A percentile compares a stretch with the other conserved stretches of the same genome.
Conservation (phyloP, 2,329 filamentous ascomycete species). For the Metarhizium rileyi region DNA sequence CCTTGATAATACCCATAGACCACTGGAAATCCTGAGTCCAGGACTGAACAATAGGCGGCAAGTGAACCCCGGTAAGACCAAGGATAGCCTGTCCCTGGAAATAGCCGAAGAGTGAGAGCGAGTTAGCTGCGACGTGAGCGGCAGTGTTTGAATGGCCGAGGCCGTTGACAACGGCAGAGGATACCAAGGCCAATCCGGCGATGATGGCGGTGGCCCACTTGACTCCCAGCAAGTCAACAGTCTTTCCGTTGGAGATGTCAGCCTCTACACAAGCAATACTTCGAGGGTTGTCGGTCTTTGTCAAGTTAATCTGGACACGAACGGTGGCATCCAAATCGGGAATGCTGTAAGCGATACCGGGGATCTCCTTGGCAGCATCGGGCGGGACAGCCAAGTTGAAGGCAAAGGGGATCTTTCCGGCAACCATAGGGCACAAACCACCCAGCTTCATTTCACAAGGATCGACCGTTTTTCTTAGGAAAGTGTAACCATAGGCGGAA, state of each 20-base stretch:
- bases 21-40: slow-evolving; percentile 99
- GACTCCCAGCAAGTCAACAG: slow-evolving; percentile 78
- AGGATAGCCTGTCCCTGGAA: slow-evolving; percentile 92
- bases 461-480: slow-evolving; percentile 58
- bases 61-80: slow-evolving; percentile 68
- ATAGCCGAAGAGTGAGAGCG: slow-evolving; percentile 86
- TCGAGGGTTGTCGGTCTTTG: slow-evolving; percentile 36
- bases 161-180: slow-evolving; percentile 81
- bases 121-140: slow-evolving; percentile 87
- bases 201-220: slow-evolving; percentile 87
- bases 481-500: slow-evolving; percentile 72
- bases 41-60: slow-evolving; percentile 79
- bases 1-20: slow-evolving; percentile 90
- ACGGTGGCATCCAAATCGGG: slow-evolving; percentile 86
- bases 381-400: slow-evolving; percentile 55
- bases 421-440: slow-evolving; percentile 85
- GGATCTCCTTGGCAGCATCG: slow-evolving; percentile 55
- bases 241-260: slow-evolving; percentile 81
- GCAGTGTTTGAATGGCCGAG: slow-evolving; percentile 90
- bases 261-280: slow-evolving; percentile 82
- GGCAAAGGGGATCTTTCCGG: slow-evolving; percentile 66
- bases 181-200: slow-evolving; percentile 70
- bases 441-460: slow-evolving; percentile 62
- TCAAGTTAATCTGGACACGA: slow-evolving; percentile 69
- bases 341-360: slow-evolving; percentile 77